Conservation (phyloP, 768 basidiomycete genomes). For the Sarcodon sp. region DNA sequence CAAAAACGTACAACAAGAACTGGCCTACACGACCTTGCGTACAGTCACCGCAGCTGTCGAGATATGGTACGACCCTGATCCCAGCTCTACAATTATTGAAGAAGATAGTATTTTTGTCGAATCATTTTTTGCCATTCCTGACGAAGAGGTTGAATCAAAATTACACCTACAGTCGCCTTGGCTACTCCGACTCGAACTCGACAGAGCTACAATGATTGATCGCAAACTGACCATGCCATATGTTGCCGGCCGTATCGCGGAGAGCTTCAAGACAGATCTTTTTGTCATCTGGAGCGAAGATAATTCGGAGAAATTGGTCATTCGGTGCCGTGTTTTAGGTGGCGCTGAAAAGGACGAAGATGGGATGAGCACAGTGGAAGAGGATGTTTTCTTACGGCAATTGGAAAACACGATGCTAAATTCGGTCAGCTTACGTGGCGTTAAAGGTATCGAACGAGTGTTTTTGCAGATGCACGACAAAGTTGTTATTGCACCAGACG, state of each 20-base stretch:
- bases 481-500: slow-evolving; percentile 49
- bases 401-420: slow-evolving; percentile 96
- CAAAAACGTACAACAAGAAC: slow-evolving; percentile 85
- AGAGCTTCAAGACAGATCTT: slow-evolving; percentile 89
- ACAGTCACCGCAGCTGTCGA: slow-evolving; percentile 93
- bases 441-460: slow-evolving; percentile 80
- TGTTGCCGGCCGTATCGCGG: slow-evolving; percentile 86
- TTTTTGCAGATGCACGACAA: slow-evolving; percentile 88
- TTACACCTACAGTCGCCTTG: slow-evolving; percentile 90
- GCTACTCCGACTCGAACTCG: slow-evolving; percentile 93
- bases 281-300: slow-evolving; percentile 99
- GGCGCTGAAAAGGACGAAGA: slow-evolving; percentile 81
- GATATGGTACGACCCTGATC: slow-evolving; percentile 96
- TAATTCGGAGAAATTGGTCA: slow-evolving; percentile 93
- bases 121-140: slow-evolving; percentile 98
- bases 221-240: slow-evolving; percentile 92
- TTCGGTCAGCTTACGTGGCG: slow-evolving; percentile 89
- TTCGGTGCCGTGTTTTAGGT: slow-evolving; percentile 89
- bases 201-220: slow-evolving; percentile 96
- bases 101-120: slow-evolving; percentile 95
- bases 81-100: slow-evolving; percentile 85
- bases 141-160: slow-evolving; percentile 88
- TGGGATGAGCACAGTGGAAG: slow-evolving; percentile 61
- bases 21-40: slow-evolving; percentile 86
- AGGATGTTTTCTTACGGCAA: slow-evolving; percentile 93